Base-by-base conservation (phyloP, 192 early-diverging fungal genomes). In the Mortierella alpina region DNA sequence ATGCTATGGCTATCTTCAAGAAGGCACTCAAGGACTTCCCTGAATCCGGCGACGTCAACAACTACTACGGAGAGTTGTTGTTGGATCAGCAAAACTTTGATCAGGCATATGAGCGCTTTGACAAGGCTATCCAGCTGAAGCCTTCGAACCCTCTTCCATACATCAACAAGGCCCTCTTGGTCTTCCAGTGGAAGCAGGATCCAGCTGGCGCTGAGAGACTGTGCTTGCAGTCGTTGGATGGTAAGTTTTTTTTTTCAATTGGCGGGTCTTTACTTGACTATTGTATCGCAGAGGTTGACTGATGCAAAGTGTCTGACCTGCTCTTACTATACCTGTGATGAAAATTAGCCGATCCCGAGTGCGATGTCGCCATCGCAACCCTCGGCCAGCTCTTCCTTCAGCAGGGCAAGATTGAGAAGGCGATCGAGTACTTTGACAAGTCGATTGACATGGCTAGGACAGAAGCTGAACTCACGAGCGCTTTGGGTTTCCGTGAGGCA, bases 11-110 rank as follows among this genome's bases (percentile, higher is more conserved):
- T 17, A 95, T 90, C 20, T 99, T 99, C 82, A 88, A 91, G 72
- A 91, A 91, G 75, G 93, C 94, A 2, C 85, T 92, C 68, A 85
- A 87, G 68, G 89, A 90, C 65, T 98, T 98, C 87, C 82, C 89
- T 41, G 80, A 90, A 13, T 91, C 89, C 51, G 90, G 93, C 49
- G 98, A 99, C 77, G 91, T 97, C 22, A 95, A 92, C 90, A 99
- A 99, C 88, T 99, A 98, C 84, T 96, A 97, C 53, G 98, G 96
- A 77, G 98, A 99, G 86, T 86, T 99, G 22, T 81, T 98, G 47
- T 84, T 94, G 59, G 97, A 99, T 73, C 93, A 95, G 74, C 91
- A 93, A 66, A 86, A 88, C 39, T 91, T 93, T 45, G 90, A 91
- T 14, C 93, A 96, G 81, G 97, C 97, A 2, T 82, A 92, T 68